Evolutionary conservation across 768 basidiomycete genomes (phyloP), one percentile per base, ranked within the genome.

Genomic region (Cyclocybe aegerita): DNA sequence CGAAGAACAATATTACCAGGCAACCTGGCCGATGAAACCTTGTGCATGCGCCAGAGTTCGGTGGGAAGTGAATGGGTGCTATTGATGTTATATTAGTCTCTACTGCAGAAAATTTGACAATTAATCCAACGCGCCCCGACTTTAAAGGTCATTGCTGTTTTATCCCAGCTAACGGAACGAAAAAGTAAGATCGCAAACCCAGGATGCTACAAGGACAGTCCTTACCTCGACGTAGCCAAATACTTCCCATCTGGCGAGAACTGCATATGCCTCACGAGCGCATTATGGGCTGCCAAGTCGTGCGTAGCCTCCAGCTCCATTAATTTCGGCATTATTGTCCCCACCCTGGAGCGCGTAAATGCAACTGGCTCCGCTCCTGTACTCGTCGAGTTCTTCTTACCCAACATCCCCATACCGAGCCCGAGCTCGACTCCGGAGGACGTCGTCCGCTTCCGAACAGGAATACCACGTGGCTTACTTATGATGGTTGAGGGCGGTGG

Each of bases 201-300:
- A 52, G 34, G 10, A 44, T 23, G 9, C 32, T 11, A 39, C 7
- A 9, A 10, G 36, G 16, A 16, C 31, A 50, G 30, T 11, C 17
- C 68, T 43, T 57, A 84, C 79, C 85, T 85, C 29, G 85, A 86
- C 4, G 87, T 89, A 3, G 86, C 88, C 57, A 90, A 62, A 60
- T 79, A 87, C 61, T 76, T 82, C 14, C 88, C 88, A 63, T 88
- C 80, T 1, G 86, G 87, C 1, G 85, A 88, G 68, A 90, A 90
- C 63, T 88, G 82, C 60, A 90, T 63, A 64, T 88, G 84, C 46
- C 83, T 65, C 12, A 90, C 87, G 29, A 88, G 76, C 6, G 83
- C 86, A 46, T 74, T 69, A 64, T 90, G 88, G 4, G 82, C 81
- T 8, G 77, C 76, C 15, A 87, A 64, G 53, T 82, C 84, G 59